Evolutionary conservation across 768 basidiomycete genomes (phyloP).

Genomic region (Cystoderma amianthinum): DNA sequence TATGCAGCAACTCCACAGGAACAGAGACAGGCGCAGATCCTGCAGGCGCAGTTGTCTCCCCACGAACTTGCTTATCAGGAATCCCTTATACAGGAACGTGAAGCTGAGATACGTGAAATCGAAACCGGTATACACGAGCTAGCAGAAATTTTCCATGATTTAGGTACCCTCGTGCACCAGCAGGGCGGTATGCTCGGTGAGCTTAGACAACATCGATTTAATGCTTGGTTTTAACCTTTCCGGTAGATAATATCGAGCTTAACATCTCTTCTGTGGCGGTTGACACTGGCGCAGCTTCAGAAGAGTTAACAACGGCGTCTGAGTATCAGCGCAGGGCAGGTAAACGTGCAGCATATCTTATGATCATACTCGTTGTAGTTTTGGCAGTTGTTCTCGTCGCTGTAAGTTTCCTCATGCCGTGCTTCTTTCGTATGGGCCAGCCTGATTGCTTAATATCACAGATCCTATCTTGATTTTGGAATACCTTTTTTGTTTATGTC

Average conservation of each 20-base stretch:
- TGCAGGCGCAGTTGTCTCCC: slow-evolving; percentile 74
- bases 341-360: slow-evolving; percentile 80
- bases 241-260: slow-evolving; percentile 86
- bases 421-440: background rate
- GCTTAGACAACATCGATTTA: slow-evolving; percentile 15
- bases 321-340: slow-evolving; percentile 96
- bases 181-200: slow-evolving; percentile 93
- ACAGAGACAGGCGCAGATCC: slow-evolving; percentile 61
- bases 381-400: slow-evolving; percentile 86
- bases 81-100: slow-evolving; percentile 89
- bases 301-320: slow-evolving; percentile 83
- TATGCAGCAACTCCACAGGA: slow-evolving; percentile 38
- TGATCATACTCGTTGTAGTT: slow-evolving; percentile 83
- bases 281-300: slow-evolving; percentile 77
- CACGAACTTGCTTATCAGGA: slow-evolving; percentile 96
- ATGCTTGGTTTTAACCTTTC: background rate
- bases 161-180: slow-evolving; percentile 90
- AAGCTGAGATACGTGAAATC: slow-evolving; percentile 92
- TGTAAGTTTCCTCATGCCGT: slow-evolving; percentile 52
- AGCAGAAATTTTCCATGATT: slow-evolving; percentile 91
- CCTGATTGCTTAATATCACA: background rate
- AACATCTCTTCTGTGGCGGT: slow-evolving; percentile 84
- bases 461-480: background rate
- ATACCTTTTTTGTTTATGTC: background rate
- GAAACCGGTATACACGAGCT: slow-evolving; percentile 96